phyloP scores from a whole-genome alignment of 2,329 filamentous ascomycete genomes.

The Verticillium albo-atrum region DNA sequence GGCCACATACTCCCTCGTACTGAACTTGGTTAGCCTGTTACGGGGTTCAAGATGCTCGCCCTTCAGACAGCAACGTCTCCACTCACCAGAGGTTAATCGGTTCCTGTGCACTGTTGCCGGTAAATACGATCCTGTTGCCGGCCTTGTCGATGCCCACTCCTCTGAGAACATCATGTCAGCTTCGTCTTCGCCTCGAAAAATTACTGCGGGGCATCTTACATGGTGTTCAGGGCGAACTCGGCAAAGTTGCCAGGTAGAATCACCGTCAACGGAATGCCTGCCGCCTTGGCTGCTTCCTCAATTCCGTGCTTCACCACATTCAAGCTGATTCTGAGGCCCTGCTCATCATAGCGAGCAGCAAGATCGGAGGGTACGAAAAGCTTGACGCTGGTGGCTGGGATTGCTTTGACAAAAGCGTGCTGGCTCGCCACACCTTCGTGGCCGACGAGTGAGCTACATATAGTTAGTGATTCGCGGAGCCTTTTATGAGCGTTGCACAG shows the following conservation, averaged over 20 bases:
- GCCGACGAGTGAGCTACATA: slow-evolving; percentile 9
- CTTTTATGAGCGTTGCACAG: too few species aligned
- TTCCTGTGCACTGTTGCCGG: background rate
- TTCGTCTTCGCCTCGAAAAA: too few species aligned
- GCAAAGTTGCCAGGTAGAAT: slow-evolving; percentile 19
- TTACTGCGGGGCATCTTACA: background rate
- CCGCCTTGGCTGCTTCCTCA: slow-evolving; percentile 15
- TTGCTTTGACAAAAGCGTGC: slow-evolving; percentile 19
- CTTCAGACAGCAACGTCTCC: too few species aligned
- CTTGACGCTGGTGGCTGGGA: slow-evolving; percentile 19
- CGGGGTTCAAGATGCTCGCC: too few species aligned
- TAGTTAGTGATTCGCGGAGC: too few species aligned
- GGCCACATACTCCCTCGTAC: slow-evolving; percentile 21
- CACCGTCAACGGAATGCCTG: slow-evolving; percentile 16
- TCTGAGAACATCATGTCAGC: too few species aligned
- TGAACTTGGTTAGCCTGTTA: slow-evolving; percentile 2
- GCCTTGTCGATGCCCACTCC: background rate
- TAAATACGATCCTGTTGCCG: background rate
- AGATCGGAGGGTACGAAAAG: slow-evolving; percentile 23
- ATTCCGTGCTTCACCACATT: slow-evolving; percentile 19
- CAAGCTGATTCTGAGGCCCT: slow-evolving; percentile 13
- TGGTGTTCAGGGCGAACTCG: slow-evolving; percentile 16
- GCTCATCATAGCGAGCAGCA: slow-evolving; percentile 16
- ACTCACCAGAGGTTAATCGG: slow-evolving; percentile 3
- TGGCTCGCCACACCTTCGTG: slow-evolving; percentile 17